These are phyloP conservation scores for Pezicula carpinea DNA, from an alignment of 2,329 filamentous ascomycete species.

Conservation along the genomic window DNA sequence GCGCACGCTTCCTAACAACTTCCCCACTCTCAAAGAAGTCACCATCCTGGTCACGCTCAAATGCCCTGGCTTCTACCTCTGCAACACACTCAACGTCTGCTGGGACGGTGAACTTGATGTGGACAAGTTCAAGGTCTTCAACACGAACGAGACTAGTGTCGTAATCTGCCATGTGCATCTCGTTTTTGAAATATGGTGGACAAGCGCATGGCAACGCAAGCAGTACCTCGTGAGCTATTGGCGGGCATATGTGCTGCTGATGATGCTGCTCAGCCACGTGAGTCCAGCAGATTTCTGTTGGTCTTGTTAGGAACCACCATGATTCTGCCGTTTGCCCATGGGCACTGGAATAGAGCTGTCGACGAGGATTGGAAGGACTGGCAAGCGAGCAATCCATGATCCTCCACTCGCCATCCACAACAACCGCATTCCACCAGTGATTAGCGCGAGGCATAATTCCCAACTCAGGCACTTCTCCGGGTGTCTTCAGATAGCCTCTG, in stretches of 20 bases:
- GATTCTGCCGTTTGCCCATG: conserved; percentile 68
- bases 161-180: conserved; percentile 77
- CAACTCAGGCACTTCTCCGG: conserved; percentile 77
- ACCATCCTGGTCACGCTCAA: conserved; percentile 78
- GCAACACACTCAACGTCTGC: conserved; percentile 87
- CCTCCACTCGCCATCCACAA: conserved; percentile 93
- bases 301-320: conserved; percentile 92
- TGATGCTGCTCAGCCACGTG: conserved; percentile 83
- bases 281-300: conserved; percentile 89
- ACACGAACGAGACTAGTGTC: conserved; percentile 83
- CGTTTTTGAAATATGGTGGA: conserved; percentile 81
- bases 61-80: conserved; percentile 82
- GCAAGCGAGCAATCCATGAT: conserved; percentile 93
- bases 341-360: conserved; percentile 70
- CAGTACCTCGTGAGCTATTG: conserved; percentile 79
- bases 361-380: conserved; percentile 81
- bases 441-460: conserved; percentile 82
- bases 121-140: conserved; percentile 89
- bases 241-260: conserved; percentile 90
- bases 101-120: conserved; percentile 83
- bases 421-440: conserved; percentile 95
- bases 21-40: conserved; percentile 94
- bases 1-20: conserved; percentile 74
- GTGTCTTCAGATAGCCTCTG: conserved; percentile 83
- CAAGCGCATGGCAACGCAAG: conserved; percentile 82